phyloP scores from a whole-genome alignment of 2,329 filamentous ascomycete species.

The Talaromyces marneffei region DNA sequence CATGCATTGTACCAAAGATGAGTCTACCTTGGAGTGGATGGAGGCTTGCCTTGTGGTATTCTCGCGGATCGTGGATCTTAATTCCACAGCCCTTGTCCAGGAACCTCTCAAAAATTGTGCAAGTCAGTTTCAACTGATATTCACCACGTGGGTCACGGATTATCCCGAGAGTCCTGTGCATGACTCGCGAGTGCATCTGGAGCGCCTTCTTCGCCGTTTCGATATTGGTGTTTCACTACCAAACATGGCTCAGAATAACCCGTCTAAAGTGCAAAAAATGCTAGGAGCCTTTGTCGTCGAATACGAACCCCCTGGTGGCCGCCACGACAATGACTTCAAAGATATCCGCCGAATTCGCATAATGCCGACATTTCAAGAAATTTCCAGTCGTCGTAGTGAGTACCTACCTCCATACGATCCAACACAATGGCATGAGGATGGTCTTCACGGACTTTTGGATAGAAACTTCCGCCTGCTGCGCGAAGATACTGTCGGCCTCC shows the following conservation, averaged over 20 bases:
- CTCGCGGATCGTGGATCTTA: conserved; percentile 12
- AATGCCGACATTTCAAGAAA: conserved; percentile 34
- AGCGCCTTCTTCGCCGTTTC: conserved; percentile 15
- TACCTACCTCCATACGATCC: conserved; percentile 32
- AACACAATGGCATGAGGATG: conserved; percentile 23
- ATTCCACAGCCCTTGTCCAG: conserved; percentile 14
- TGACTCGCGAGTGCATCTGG: conserved; percentile 8
- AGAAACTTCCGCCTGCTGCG: conserved; percentile 35
- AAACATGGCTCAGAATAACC: background rate
- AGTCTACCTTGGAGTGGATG: conserved; percentile 2
- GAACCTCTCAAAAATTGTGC: conserved; percentile 9
- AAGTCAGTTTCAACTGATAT: conserved; percentile 4
- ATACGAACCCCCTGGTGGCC: conserved; percentile 22
- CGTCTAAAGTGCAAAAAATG: background rate
- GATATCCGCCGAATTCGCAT: conserved; percentile 31
- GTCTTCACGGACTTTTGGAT: conserved; percentile 27
- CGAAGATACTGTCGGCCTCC: conserved; percentile 30
- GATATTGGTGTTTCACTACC: conserved; percentile 19
- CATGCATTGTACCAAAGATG: background rate
- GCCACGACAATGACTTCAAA: conserved; percentile 35
- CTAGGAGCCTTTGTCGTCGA: conserved; percentile 15
- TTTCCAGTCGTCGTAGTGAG: conserved; percentile 22
- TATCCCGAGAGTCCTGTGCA: background rate
- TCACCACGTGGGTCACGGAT: conserved; percentile 10
- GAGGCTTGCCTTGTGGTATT: conserved; percentile 11